Base-by-base conservation (phyloP, 2,329 filamentous ascomycete genomes). In the Aspergillus tanneri region DNA sequence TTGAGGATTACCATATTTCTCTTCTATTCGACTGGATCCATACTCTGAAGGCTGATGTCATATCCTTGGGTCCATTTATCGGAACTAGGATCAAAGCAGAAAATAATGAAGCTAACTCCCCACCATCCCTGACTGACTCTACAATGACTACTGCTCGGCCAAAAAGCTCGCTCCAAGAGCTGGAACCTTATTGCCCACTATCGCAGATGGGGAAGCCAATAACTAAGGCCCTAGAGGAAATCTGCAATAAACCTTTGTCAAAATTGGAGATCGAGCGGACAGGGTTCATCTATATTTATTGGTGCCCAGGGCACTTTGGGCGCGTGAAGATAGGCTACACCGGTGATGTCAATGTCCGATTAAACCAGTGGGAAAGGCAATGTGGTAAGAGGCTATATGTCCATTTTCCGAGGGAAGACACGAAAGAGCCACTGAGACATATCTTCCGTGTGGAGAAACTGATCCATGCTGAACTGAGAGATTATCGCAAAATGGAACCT, bases 321-420 rank as follows among this genome's bases (percentile, higher is more conserved):
- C 28, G 27, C 21, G n/a, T 44, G 24, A 49, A 49, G 21, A 49
- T 49, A 9, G 46, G 46, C n/a, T 23, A 27, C 12, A 11, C 46
- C 7, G 45, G 24, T 4, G 11, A 49, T 7, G 7, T 45, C n/a
- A 19, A 25, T 5, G 21, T 18, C n/a, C 18, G 46, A 21, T 12
- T 49, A 18, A 19, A 18, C 2, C 5, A 8, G 12, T 44, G 41
- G 46, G 28, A 39, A 19, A 27, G 12, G 3, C 14, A 40, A 16
- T 46, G 43, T 24, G n/a, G 14, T 4, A 38, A 19, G 19, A 21
- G 22, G 35, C 35, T 46, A 14, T 27, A 23, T 25, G 22, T 24
- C 12, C 23, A 46, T 25, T 46, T 40, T 30, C 43, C 43, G 34
- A 27, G 23, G 21, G 23, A 18, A 7, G 19, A 12, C 12, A 35